Conservation (phyloP, 78 protist genomes). For the Monosiga brevicollis region DNA sequence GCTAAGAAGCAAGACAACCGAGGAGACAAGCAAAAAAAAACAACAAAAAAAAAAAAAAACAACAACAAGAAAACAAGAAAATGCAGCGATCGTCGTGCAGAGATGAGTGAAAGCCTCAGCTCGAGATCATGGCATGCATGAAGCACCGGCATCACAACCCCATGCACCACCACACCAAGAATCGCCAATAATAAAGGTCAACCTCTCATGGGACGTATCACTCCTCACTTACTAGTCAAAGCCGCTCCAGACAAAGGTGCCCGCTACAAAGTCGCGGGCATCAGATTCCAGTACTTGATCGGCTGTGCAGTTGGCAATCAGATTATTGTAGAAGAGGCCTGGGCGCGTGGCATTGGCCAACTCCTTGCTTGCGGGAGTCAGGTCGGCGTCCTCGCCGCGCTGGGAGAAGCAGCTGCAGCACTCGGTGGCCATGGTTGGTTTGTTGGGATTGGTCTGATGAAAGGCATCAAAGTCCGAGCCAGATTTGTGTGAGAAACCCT, state of each 20-base stretch:
- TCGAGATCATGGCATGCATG: too few species aligned
- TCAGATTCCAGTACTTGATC: too few species aligned
- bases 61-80: too few species aligned
- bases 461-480: background rate
- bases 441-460: background rate
- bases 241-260: constrained; percentile 25
- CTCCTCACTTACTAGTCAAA: constrained; percentile 24
- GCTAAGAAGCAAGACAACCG: too few species aligned
- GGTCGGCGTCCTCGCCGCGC: constrained; percentile 18
- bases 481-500: constrained; percentile 13
- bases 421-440: background rate
- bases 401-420: constrained; percentile 20
- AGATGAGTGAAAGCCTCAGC: too few species aligned
- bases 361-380: too few species aligned
- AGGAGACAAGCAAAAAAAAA: too few species aligned
- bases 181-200: too few species aligned
- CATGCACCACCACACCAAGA: too few species aligned
- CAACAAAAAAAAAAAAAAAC: too few species aligned
- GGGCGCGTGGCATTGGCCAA: background rate
- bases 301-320: background rate
- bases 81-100: too few species aligned
- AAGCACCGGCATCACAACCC: too few species aligned
- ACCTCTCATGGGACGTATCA: background rate
- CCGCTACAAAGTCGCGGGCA: background rate
- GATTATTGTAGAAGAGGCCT: background rate